Evolutionary conservation across 805 yeast species (phyloP).

Genomic region (Blastobotrys attinorum): DNA sequence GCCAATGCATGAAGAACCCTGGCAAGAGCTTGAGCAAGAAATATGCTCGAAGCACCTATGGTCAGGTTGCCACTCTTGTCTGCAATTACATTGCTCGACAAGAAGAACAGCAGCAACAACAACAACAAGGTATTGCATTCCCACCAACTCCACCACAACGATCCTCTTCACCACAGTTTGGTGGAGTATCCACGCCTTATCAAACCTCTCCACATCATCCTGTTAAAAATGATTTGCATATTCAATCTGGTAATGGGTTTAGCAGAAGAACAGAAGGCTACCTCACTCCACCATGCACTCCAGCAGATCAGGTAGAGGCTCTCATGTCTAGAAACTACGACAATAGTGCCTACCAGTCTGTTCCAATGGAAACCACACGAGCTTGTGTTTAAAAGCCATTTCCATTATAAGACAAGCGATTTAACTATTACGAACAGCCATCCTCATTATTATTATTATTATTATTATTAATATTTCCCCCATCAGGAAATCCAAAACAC

Average conservation of each 20-base stretch:
- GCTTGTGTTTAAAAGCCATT: not conserved
- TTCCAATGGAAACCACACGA: not conserved
- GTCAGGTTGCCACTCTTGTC: conserved; percentile 29
- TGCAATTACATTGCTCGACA: conserved; percentile 19
- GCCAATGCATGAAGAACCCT: conserved; percentile 29
- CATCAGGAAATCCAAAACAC: too few relatives aligned
- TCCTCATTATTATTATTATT: too few relatives aligned
- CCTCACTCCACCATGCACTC: conserved; percentile 20
- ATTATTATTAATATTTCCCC: too few relatives aligned
- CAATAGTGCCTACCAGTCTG: not conserved
- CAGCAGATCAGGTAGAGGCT: conserved; percentile 12
- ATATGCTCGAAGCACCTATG: conserved; percentile 27
- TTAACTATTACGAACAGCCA: too few relatives aligned
- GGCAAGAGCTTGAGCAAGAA: conserved; percentile 32
- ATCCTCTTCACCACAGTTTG: conserved; percentile 2
- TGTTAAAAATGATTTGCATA: conserved; percentile 2
- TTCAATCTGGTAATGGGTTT: not conserved
- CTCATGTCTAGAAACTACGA: not conserved
- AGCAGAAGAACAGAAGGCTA: conserved; percentile 11
- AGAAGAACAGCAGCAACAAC: not conserved
- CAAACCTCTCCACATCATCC: not conserved
- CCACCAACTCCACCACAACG: conserved; percentile 3
- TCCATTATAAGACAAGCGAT: too few relatives aligned
- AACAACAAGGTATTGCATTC: not conserved
- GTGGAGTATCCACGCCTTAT: conserved; percentile 5